These are phyloP conservation scores for Russula lepida DNA, from an alignment of 768 basidiomycete genomes.

Conservation along the genomic window DNA sequence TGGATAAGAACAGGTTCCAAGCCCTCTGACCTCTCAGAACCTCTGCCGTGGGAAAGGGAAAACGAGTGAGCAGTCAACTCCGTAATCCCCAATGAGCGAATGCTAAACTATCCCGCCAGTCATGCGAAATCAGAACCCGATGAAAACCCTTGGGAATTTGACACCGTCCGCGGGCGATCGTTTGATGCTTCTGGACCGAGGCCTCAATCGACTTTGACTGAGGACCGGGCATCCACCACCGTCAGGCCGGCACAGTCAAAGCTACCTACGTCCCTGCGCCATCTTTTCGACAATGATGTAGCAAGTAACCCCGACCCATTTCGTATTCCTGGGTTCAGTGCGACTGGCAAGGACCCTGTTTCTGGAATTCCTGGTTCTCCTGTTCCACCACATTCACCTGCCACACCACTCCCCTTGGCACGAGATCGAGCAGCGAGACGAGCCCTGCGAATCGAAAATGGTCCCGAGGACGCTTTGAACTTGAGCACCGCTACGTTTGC, in stretches of 20 bases:
- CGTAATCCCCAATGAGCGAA: conserved; percentile 17
- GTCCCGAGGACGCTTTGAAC: conserved; percentile 35
- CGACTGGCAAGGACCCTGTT: conserved; percentile 16
- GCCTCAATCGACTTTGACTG: conserved; percentile 1
- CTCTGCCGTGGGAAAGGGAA: conserved; percentile 64
- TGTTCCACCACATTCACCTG: conserved; percentile 24
- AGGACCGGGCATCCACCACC: conserved; percentile 31
- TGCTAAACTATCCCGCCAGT: conserved; percentile 23
- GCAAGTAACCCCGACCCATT: conserved; percentile 33
- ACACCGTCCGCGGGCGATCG: conserved; percentile 49
- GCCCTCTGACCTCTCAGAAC: conserved; percentile 41
- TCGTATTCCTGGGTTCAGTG: conserved; percentile 34
- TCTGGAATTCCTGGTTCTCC: conserved; percentile 21
- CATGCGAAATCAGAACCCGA: conserved; percentile 12
- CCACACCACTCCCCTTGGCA: conserved; percentile 34
- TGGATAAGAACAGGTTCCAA: conserved; percentile 45
- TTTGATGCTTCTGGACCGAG: conserved; percentile 7
- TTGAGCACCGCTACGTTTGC: conserved; percentile 45
- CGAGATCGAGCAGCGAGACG: conserved; percentile 28
- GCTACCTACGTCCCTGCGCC: conserved; percentile 69
- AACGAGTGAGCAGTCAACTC: conserved; percentile 34
- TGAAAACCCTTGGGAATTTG: conserved; percentile 66
- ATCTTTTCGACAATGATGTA: conserved; percentile 61
- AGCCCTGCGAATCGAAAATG: conserved; percentile 26
- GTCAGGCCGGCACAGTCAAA: conserved; percentile 43